Base-by-base conservation (phyloP, 1,139 yeast genomes). In the Geotrichum histeridarum region DNA sequence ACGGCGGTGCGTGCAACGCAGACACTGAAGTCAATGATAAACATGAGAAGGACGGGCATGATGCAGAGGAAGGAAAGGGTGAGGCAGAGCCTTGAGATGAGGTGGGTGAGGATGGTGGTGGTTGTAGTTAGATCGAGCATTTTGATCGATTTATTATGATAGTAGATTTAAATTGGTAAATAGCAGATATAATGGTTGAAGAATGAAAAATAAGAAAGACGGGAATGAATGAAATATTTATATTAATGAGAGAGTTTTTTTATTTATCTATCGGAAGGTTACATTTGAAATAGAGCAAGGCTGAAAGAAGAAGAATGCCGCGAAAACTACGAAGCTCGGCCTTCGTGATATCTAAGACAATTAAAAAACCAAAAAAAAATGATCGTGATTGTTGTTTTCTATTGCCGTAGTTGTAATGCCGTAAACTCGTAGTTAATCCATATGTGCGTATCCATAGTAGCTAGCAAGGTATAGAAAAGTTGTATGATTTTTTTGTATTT, bases 121-220 rank as follows among this genome's bases (percentile, higher is more conserved):
- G 44, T 12, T 8, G 41, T 30, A 14, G 49, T 44, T 4, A 50
- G 44, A 41, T 42, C 37, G 17, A 36, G 8, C 53, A 50, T 50
- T 36, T n/a, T 27, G 48, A 17, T 8, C 9, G 3, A 8, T 7
- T 37, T 33, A 11, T 4, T n/a, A 5, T 22, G 27, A 5, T 22
- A 22, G 27, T 22, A 22, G 27, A 22, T 22, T n/a, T n/a, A 5
- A 22, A 22, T 22, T 5, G 27, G 27, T 5, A 22, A 22, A 22
- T 22, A 22, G 27, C 27, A 12, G 36, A 33, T 3, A 11, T 9
- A 33, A 9, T 12, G 14, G 32, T n/a, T n/a, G 14, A 31, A 36
- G 14, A n/a, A 18, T 8, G 17, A 36, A 33, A 15, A 27, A 32
- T 1, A n/a, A 18, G 27, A 22, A 45, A 33, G 27, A n/a, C n/a